Evolutionary conservation across 2,329 filamentous ascomycete species (phyloP).

Genomic region (Trichoderma gracile): DNA sequence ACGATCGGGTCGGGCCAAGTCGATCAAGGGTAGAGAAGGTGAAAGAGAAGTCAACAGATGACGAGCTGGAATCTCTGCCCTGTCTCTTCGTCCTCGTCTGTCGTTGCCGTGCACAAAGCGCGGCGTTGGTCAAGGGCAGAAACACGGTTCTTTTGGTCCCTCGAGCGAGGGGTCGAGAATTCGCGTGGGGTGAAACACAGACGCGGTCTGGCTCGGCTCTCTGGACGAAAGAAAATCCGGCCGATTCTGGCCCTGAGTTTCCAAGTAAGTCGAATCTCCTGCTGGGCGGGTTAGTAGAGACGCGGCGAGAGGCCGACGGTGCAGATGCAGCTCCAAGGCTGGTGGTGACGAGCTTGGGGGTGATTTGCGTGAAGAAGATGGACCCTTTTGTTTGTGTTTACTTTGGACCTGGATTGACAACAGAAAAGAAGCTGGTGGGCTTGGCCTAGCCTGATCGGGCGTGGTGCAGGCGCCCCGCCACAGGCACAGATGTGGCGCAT

Average conservation of each 20-base stretch:
- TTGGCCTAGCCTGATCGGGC: slow-evolving; percentile 5
- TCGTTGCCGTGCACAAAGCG: slow-evolving; percentile 17
- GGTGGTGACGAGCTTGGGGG: slow-evolving; percentile 7
- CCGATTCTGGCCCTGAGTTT: background rate
- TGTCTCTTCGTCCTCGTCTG: background rate
- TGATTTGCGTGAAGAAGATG: slow-evolving; percentile 2
- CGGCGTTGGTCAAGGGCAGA: slow-evolving; percentile 5
- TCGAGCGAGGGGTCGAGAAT: slow-evolving; percentile 24
- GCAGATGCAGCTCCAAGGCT: slow-evolving; percentile 16
- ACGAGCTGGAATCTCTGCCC: background rate
- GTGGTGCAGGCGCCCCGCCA: slow-evolving; percentile 6
- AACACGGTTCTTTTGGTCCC: slow-evolving; percentile 19
- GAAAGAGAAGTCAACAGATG: background rate
- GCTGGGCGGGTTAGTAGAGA: slow-evolving; percentile 7
- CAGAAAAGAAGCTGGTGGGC: background rate
- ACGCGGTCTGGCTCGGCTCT: slow-evolving; percentile 23
- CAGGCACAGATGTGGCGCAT: slow-evolving; percentile 3
- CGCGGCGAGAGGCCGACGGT: slow-evolving; percentile 4
- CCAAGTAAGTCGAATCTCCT: background rate
- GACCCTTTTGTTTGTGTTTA: slow-evolving; percentile 26
- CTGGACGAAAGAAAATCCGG: background rate
- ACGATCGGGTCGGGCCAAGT: background rate
- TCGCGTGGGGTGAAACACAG: slow-evolving; percentile 24
- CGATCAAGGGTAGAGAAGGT: background rate
- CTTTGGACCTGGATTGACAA: slow-evolving; percentile 15